These are phyloP conservation scores for Plasmodium chabaudi DNA, from an alignment of 169 alveolate genomes.

Conservation along the genomic window DNA sequence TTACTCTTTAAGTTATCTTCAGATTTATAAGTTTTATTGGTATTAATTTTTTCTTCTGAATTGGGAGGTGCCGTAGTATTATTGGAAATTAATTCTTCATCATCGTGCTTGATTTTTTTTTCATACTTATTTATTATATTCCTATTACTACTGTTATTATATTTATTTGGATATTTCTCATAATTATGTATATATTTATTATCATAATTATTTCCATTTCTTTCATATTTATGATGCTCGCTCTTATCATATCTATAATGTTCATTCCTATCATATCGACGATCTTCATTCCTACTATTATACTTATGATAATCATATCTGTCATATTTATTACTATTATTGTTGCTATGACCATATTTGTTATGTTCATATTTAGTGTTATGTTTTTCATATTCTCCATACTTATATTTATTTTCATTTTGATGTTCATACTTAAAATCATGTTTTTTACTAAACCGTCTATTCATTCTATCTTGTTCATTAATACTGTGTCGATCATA, in stretches of 20 bases:
- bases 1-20: constrained; percentile 6
- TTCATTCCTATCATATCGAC: not conserved
- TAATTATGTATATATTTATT: not conserved
- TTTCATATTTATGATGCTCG: not conserved
- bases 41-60: not conserved
- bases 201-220: not conserved
- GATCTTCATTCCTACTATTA: not conserved
- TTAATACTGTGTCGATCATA: not conserved
- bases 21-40: not conserved
- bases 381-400: constrained; percentile 1
- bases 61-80: not conserved
- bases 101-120: not conserved
- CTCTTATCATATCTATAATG: not conserved
- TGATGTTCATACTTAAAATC: not conserved
- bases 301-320: not conserved
- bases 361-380: not conserved
- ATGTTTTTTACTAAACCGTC: not conserved
- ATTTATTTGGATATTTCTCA: constrained; percentile 2
- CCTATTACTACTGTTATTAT: not conserved
- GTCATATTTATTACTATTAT: not conserved
- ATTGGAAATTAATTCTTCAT: not conserved
- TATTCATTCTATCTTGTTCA: constrained; percentile 1
- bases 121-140: not conserved
- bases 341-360: not conserved
- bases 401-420: constrained; percentile 1